Evolutionary conservation across 75 land plant species (phyloP), one percentile per base, ranked within the genome.

Genomic region (Pinus taeda): DNA sequence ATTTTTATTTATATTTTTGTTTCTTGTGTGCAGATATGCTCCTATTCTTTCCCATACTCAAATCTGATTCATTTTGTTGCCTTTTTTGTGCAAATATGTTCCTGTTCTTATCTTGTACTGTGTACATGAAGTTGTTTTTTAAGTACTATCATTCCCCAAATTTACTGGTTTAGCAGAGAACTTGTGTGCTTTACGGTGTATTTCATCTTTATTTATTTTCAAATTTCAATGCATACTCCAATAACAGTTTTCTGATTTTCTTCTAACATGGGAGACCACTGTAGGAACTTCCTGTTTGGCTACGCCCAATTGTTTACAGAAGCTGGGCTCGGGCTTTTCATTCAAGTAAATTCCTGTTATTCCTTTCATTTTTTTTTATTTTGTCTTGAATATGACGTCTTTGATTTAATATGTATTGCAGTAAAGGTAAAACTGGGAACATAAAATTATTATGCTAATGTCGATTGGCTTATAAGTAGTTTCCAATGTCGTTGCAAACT

Each of bases 281-380:
- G 59, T 72, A 94, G 97, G 96, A 93, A 80, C 71, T 93, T 71
- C 99, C 99, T 64, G 74, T 87, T 17, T 87, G 87, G 90, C 17
- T 87, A 76, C 95, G 99, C 33, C 91, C 98, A 42, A 83, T 74
- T 76, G 78, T 93, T 4, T 93, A 95, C 78, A 85, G 75, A 77
- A 91, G 90, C 57, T 97, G 95, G 96, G 93, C 96, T 74, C 87
- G 96, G 73, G 99, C 99, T 66, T 97, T 97, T 76, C 95, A 97
- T 73, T 84, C 99, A 79, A 90, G 98, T 95, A 90, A 57, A 37
- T 37, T 61, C 24, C 42, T 42, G 45, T 6, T 6, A 4, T 42
- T 42, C 45, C 5, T 42, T 42, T 42, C 45, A 42, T 42, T 42
- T 42, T 42, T 42, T 42, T 42, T 42, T 5, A 26, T 42, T 42